Base-by-base conservation (phyloP, 306 rosid genomes). In the Acacia melanoxylon region DNA sequence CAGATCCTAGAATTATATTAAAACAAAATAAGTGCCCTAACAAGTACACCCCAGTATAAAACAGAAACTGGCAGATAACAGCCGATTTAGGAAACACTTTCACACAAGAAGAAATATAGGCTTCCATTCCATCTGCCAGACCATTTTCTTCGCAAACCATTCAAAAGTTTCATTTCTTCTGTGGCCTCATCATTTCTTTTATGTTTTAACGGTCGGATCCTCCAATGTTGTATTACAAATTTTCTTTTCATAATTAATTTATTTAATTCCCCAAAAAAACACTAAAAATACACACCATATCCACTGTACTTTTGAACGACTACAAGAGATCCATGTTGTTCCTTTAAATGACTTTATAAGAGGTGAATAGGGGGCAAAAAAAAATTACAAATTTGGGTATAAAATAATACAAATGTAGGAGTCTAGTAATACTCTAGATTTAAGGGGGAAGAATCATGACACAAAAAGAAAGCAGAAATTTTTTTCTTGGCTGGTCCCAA, bases 401-500 rank as follows among this genome's bases (percentile, higher is more conserved):
- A 74, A 22, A 40, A 67, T 37, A 56, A 22, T 56, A 8, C 44
- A 67, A 74, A 59, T 76, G 25, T 48, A 81, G 67, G 56, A 63
- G 33, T 42, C 66, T 54, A 11, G 24, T 44, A 40, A 56, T 56
- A 20, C 8, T 56, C 1, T 20, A 9, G 24, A 56, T 56, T 56
- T 7, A n/a, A n/a, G 24, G 62, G 62, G 25, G 62, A 8, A 76
- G n/a, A 42, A 9, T 15, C 5, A 76, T 80, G 70, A 75, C 78
- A 76, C 37, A 35, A 63, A 80, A 58, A 74, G 83, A 74, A 6
- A 58, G 65, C 51, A 13, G 46, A 54, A 71, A 8, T 17, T 70
- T 25, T 51, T 70, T 85, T 77, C 48, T 72, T 20, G 75, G 54
- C 42, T 71, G 68, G 58, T 61, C 76, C 59, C 67, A 54, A 71